These are phyloP conservation scores for Curvularia eragrostidis DNA, from an alignment of 2,329 filamentous ascomycete genomes.

Conservation along the genomic window DNA sequence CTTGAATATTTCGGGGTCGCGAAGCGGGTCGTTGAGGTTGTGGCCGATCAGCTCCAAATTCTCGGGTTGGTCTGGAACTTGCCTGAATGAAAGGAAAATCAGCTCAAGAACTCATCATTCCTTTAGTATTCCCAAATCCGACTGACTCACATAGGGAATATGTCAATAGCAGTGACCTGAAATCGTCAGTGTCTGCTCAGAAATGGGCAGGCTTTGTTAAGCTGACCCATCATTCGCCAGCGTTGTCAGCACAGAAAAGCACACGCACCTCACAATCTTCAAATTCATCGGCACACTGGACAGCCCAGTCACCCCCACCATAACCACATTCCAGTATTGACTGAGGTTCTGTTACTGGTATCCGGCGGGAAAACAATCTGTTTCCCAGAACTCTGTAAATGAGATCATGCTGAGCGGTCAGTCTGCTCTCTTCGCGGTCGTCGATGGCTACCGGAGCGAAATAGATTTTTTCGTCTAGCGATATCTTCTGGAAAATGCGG, in stretches of 20 bases:
- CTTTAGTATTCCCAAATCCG: neutral
- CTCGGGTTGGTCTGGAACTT: conserved; percentile 46
- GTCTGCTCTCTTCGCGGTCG: conserved; percentile 49
- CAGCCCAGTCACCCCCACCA: conserved; percentile 48
- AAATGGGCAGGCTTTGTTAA: neutral
- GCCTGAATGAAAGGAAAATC: conserved; percentile 9
- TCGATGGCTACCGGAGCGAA: conserved; percentile 46
- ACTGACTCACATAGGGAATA: conserved; percentile 38
- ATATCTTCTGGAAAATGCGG: conserved; percentile 49
- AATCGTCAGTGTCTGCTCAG: conserved; percentile 19
- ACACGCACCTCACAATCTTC: conserved; percentile 47
- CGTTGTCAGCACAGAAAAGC: neutral
- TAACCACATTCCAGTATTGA: conserved; percentile 52
- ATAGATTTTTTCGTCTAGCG: conserved; percentile 49
- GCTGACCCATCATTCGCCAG: neutral
- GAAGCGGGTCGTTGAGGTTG: conserved; percentile 51
- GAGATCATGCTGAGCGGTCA: conserved; percentile 45
- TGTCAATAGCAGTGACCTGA: conserved; percentile 49
- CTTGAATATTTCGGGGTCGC: conserved; percentile 58
- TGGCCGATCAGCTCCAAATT: conserved; percentile 46
- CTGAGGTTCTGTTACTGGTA: conserved; percentile 36
- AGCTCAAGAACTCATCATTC: neutral
- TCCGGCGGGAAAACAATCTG: conserved; percentile 37
- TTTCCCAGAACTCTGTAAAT: conserved; percentile 41
- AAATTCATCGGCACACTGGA: conserved; percentile 47